Base-by-base conservation (phyloP, 192 early-diverging fungal genomes). In the Pecoramyces ruminantium region DNA sequence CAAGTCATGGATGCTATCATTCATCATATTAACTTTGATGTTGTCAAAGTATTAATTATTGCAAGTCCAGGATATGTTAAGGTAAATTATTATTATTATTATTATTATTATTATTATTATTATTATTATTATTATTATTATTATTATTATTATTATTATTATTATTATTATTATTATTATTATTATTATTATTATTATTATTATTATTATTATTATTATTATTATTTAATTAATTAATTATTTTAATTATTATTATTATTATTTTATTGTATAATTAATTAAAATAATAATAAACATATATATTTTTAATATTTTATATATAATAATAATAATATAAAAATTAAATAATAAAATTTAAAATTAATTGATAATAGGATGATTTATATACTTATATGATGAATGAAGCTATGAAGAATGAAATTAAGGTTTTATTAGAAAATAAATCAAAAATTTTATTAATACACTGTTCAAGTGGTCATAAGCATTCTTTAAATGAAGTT, bases 11-110 rank as follows among this genome's bases (percentile, higher is more conserved):
- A 96, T 83, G 93, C 91, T 0, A 94, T 99, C 79, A 84, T 95
- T 81, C 89, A 92, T 58, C 94, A 96, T 84, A 85, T 99, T 25
- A 92, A 98, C 84, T 96, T 99, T 88, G 89, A 91, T 77, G 87
- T 99, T 78, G 91, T 98, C 83, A 99, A 98, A 83, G 96, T 93
- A n/a, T 87, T 98, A 17, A 95, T 99, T 78, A 83, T 99, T 25
- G 96, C 94, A 40, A 97, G 96, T 84, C 98, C 98, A 30, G 98
- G 97, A 38, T 99, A 98, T 90, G 92, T 93, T 25, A 93, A 92
- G 90, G 92, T 93, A 85, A 58, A 77, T 29, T 13, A 1, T 25
- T 29, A 28, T 12, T 78, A 4, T 12, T 8, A 12, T 38, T 8
- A 38, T 38, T 38, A 38, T 38, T 38, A 38, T 38, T 38, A 38